Base-by-base conservation (phyloP, 768 basidiomycete species). In the Fomitopsis pulvina region DNA sequence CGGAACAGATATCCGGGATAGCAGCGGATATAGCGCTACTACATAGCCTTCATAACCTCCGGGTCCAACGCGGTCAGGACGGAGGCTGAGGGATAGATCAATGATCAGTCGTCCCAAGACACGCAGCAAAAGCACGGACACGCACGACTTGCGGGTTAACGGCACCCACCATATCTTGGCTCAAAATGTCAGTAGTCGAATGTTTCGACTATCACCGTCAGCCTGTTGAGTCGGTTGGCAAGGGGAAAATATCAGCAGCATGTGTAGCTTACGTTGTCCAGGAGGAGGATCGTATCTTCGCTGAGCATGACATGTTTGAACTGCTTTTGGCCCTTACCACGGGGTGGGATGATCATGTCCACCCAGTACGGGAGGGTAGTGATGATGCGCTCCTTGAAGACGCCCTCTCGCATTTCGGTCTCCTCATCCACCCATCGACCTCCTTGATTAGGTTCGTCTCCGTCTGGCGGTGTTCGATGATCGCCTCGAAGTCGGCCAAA, bases 211-310 rank as follows among this genome's bases (percentile, higher is more conserved):
- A 29, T 40, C 45, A n/a, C 49, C 41, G 34, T 50, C 34, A 14
- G 4, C 34, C 34, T 41, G 41, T 7, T 9, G 16, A 16, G 8
- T 41, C 8, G 32, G 32, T 34, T 9, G 41, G 2, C 22, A 50
- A 18, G 1, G 14, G 8, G 32, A 37, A 4, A 1, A 2, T n/a
- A 26, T 20, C 14, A 39, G 14, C 25, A 18, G 4, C 7, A 28
- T 14, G 2, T 2, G 14, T 12, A 14, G 57, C 62, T 48, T 39
- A 63, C 62, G 34, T 48, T 57, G n/a, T 47, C 37, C 9, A 81
- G 76, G 2, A 79, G 62, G 43, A 85, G 63, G 7, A 83, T 53
- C 51, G 65, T 68, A 62, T 83, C 81, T 60, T 81, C 79, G 53
- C 71, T 75, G 66, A 80, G 76, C 73, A 85, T 74, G 7, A 68